phyloP scores from a whole-genome alignment of 495 filamentous ascomycete genomes.

The Daldinia concentrica region DNA sequence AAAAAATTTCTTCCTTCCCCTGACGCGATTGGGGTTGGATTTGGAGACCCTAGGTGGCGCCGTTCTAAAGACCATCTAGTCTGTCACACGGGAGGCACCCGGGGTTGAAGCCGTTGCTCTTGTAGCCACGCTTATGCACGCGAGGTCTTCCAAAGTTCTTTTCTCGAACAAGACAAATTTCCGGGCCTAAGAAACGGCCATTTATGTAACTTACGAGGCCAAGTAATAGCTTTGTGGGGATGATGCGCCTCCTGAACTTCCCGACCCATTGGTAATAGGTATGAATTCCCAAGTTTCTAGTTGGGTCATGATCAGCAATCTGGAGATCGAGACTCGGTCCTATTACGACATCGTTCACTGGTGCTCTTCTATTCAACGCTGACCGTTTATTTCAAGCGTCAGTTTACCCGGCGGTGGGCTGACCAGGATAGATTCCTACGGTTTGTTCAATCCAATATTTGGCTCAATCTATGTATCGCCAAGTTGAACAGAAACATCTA shows the following conservation, averaged over 20 bases:
- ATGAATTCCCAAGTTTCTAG: constrained; percentile 18
- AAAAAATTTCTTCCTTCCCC: neutral
- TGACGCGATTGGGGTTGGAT: constrained; percentile 3
- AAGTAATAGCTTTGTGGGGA: constrained; percentile 17
- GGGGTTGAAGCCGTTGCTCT: neutral
- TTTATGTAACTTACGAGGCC: neutral
- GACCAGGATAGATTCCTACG: neutral
- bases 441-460: neutral
- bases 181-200: constrained; percentile 14
- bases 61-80: neutral
- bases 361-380: constrained; percentile 8
- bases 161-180: constrained; percentile 8
- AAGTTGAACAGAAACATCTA: neutral
- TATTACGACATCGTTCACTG: constrained; percentile 25
- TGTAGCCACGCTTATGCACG: constrained; percentile 15
- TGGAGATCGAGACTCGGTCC: constrained; percentile 18
- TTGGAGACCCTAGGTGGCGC: constrained; percentile 16
- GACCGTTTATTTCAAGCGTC: constrained; percentile 27
- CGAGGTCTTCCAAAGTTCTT: constrained; percentile 1
- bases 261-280: constrained; percentile 7
- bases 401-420: constrained; percentile 11
- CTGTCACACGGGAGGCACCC: neutral
- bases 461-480: neutral
- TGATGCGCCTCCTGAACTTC: neutral
- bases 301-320: constrained; percentile 12